Evolutionary conservation across 108 stramenopile species (phyloP).

Genomic region (Mediolabrus comicus): DNA sequence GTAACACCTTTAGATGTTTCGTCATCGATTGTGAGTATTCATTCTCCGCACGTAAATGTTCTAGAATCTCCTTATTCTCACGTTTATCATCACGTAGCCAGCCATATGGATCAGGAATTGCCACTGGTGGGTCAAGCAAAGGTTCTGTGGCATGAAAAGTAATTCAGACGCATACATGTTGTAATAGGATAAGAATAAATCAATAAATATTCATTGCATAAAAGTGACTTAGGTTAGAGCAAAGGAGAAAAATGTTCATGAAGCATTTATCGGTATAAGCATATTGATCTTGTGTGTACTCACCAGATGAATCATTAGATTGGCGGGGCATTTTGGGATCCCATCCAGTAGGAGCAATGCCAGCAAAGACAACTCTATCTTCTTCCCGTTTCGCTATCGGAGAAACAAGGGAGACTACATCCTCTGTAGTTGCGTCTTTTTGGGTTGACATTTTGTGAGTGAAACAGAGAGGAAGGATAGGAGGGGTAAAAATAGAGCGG

Average conservation of each 20-base stretch:
- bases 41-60: slow-evolving; percentile 86
- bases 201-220: slow-evolving; percentile 89
- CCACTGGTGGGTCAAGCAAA: slow-evolving; percentile 75
- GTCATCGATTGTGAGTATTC: slow-evolving; percentile 70
- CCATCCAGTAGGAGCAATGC: slow-evolving; percentile 32
- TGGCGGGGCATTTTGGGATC: slow-evolving; percentile 38
- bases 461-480: neutral
- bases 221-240: too few relatives aligned
- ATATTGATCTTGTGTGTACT: neutral
- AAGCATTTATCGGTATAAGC: slow-evolving; percentile 52
- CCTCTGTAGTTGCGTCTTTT: neutral
- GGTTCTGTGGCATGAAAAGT: neutral
- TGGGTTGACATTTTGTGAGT: neutral
- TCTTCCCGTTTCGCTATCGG: slow-evolving; percentile 76
- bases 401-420: neutral
- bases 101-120: slow-evolving; percentile 84
- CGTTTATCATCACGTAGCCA: slow-evolving; percentile 92
- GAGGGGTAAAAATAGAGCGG: too few relatives aligned
- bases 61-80: slow-evolving; percentile 66
- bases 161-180: neutral
- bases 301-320: slow-evolving; percentile 16
- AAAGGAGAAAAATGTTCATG: too few relatives aligned
- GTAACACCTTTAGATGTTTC: slow-evolving; percentile 62
- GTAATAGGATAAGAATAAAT: slow-evolving; percentile 14
- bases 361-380: slow-evolving; percentile 64